Base-by-base conservation (phyloP, 2,329 filamentous ascomycete species). In the Pseudogymnoascus sp. region DNA sequence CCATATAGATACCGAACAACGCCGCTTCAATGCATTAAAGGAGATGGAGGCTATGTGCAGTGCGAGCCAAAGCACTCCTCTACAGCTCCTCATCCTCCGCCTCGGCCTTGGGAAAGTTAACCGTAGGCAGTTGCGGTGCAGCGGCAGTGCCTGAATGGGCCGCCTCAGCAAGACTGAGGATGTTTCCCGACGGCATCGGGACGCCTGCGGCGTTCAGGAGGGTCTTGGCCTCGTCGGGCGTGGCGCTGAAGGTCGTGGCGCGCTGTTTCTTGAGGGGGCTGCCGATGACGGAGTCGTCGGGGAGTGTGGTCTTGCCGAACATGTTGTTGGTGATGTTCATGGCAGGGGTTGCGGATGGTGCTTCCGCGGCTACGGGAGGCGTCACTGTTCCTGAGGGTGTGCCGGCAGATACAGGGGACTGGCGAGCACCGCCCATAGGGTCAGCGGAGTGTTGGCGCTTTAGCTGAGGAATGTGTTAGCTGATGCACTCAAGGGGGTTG, bases 391-490 rank as follows among this genome's bases (percentile, higher is more conserved):
- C 69, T 31, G 73, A 70, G 65, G 78, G 76, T 8, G 75, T 78
- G 38, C 76, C 72, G 63, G 74, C 75, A 35, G 79, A 74, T 62
- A 81, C 78, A 63, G 82, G 78, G 58, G 78, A 75, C 61, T 76
- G 78, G 63, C 76, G 72, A 58, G 76, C 73, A 41, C 76, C 71
- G 69, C 78, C 80, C 19, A 88, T 78, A 10, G 85, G 86, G 60
- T 92, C 90, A 39, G 82, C 83, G 8, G 90, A 92, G 72, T 91
- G 89, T 66, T 89, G 87, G 66, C 90, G 83, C 79, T 93, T 93
- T 66, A 93, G 84, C 90, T 92, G 70, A 69, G 38, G 12, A 14
- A n/a, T 5, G 62, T 74, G 65, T 77, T 65, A 76, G 68, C 49
- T 16, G 21, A 10, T 61, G 38, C 41, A 2, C 8, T 12, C 58